Evolutionary conservation across 2,329 filamentous ascomycete genomes (phyloP).

Genomic region (Huntiella decipiens): DNA sequence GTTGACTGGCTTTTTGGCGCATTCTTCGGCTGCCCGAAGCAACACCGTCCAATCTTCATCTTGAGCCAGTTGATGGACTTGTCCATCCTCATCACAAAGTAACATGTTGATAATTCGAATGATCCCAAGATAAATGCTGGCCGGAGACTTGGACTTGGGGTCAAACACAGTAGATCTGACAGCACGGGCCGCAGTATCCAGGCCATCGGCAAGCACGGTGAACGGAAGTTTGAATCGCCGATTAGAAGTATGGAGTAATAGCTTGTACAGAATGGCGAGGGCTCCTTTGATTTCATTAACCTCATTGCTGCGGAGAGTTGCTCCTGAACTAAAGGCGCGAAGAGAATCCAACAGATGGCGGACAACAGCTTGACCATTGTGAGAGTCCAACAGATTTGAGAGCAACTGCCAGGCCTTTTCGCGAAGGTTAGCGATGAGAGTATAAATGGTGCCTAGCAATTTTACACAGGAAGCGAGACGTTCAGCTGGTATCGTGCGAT

Average conservation of each 20-base stretch:
- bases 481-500: conserved; percentile 45
- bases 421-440: conserved; percentile 39
- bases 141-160: conserved; percentile 16
- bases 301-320: conserved; percentile 30
- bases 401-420: conserved; percentile 52
- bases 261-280: conserved; percentile 41
- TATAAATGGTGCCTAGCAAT: conserved; percentile 53
- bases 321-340: conserved; percentile 26
- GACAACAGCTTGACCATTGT: conserved; percentile 52
- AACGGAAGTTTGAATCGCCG: conserved; percentile 40
- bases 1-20: conserved; percentile 17
- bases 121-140: conserved; percentile 27
- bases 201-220: conserved; percentile 36
- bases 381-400: conserved; percentile 51
- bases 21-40: conserved; percentile 39
- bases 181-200: conserved; percentile 20
- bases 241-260: conserved; percentile 34
- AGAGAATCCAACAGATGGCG: conserved; percentile 45
- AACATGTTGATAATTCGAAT: conserved; percentile 35
- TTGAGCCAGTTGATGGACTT: conserved; percentile 35
- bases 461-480: conserved; percentile 48
- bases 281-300: conserved; percentile 42
- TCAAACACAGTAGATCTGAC: conserved; percentile 7
- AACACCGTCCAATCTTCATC: conserved; percentile 49
- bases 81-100: conserved; percentile 32